phyloP scores from a whole-genome alignment of 73 alveolate species.

The Uronychia setigera region DNA sequence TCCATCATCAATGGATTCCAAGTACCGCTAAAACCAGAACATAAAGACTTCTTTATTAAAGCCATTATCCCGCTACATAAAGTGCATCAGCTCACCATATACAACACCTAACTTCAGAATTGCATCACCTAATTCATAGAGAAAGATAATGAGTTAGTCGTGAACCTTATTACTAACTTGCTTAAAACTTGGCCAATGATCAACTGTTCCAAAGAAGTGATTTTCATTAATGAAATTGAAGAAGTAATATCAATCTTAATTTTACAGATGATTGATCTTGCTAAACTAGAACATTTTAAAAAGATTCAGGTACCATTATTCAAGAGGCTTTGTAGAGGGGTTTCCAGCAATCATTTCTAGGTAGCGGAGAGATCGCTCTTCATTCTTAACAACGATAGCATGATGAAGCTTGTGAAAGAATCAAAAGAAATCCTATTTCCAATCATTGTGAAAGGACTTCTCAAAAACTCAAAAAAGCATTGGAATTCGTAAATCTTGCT shows the following conservation, averaged over 20 bases:
- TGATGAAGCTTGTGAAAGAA: conserved; percentile 15
- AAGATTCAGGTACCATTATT: conserved; percentile 24
- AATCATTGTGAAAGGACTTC: conserved; percentile 43
- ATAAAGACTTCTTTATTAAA: conserved; percentile 33
- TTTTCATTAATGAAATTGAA: conserved; percentile 57
- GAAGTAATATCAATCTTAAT: conserved; percentile 21
- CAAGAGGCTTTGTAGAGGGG: conserved; percentile 47
- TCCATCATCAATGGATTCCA: conserved; percentile 55
- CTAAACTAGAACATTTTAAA: conserved; percentile 29
- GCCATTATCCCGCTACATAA: conserved; percentile 62
- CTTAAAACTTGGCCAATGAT: conserved; percentile 63
- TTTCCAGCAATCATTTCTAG: conserved; percentile 50
- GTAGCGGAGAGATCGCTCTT: conserved; percentile 66
- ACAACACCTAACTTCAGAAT: conserved; percentile 45
- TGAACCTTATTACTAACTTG: conserved; percentile 18
- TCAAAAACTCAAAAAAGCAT: conserved; percentile 53
- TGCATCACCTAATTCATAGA: conserved; percentile 47
- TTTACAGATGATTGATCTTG: conserved; percentile 41
- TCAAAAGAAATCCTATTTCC: conserved; percentile 25
- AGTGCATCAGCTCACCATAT: conserved; percentile 20
- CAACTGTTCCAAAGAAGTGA: conserved; percentile 59
- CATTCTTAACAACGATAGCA: conserved; percentile 47
- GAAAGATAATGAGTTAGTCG: conserved; percentile 38
- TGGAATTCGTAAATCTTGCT: conserved; percentile 38
- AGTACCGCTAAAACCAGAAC: conserved; percentile 56